Evolutionary conservation across 106 monocot species (phyloP).

Genomic region (Dioscorea alata): DNA sequence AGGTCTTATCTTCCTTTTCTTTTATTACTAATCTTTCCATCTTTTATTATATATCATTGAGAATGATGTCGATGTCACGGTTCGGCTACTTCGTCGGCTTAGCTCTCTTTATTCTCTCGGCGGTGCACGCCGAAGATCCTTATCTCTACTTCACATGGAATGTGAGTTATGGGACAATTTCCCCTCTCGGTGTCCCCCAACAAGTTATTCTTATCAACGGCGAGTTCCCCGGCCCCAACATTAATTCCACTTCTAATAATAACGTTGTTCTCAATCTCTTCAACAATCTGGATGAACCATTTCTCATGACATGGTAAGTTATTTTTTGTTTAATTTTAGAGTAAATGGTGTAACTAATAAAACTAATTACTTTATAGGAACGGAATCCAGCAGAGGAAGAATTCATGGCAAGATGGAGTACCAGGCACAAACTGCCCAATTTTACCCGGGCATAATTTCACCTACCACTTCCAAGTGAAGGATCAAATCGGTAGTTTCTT

Average conservation of each 20-base stretch:
- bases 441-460: slow-evolving; percentile 31
- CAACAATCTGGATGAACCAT: slow-evolving; percentile 45
- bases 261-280: slow-evolving; percentile 41
- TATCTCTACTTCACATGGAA: slow-evolving; percentile 27
- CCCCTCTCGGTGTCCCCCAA: slow-evolving; percentile 24
- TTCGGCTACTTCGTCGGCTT: not conserved
- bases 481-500: slow-evolving; percentile 64
- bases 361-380: slow-evolving; percentile 22
- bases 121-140: slow-evolving; percentile 33
- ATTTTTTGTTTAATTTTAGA: too few relatives aligned
- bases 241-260: slow-evolving; percentile 49
- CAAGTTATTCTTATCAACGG: slow-evolving; percentile 50
- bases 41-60: too few relatives aligned
- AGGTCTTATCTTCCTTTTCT: too few relatives aligned
- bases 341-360: too few relatives aligned
- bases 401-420: slow-evolving; percentile 58
- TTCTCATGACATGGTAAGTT: slow-evolving; percentile 37
- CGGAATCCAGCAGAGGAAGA: slow-evolving; percentile 66
- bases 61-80: not conserved
- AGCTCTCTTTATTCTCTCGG: slow-evolving; percentile 3
- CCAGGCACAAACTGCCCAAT: slow-evolving; percentile 50
- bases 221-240: slow-evolving; percentile 54
- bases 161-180: slow-evolving; percentile 27
- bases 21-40: too few relatives aligned
- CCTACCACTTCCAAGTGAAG: slow-evolving; percentile 72